Conservation (phyloP, 306 rosid genomes). For the Pyrus communis region DNA sequence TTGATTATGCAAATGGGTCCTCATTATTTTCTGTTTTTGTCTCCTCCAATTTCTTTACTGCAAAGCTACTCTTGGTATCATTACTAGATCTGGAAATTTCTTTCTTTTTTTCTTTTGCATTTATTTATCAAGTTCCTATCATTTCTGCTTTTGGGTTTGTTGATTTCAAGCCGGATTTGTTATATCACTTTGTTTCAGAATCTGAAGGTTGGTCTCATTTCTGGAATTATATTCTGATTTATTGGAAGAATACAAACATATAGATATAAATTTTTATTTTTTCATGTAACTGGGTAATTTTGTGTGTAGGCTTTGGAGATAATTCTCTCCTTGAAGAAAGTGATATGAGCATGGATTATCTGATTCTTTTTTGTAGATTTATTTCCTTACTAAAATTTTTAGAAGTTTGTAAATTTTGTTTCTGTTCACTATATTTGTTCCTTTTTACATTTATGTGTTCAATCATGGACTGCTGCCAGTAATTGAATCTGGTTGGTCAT, state of each 20-base stretch:
- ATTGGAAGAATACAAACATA: neutral
- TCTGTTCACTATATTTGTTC: neutral
- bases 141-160: constrained; percentile 12
- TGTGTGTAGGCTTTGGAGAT: neutral
- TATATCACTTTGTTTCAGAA: neutral
- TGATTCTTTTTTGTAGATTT: neutral
- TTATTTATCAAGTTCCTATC: neutral
- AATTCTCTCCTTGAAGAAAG: neutral
- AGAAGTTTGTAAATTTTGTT: neutral
- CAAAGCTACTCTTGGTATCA: neutral
- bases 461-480: neutral
- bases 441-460: neutral
- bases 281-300: neutral
- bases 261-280: neutral
- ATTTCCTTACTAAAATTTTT: neutral
- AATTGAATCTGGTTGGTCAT: neutral
- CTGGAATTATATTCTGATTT: neutral
- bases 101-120: neutral
- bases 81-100: constrained; percentile 25
- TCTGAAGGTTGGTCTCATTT: constrained; percentile 12
- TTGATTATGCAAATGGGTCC: too few relatives aligned
- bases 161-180: neutral
- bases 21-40: too few relatives aligned
- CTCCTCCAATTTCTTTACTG: neutral
- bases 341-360: neutral